Evolutionary conservation across 768 basidiomycete genomes (phyloP).

Genomic region (Suillus clintonianus): DNA sequence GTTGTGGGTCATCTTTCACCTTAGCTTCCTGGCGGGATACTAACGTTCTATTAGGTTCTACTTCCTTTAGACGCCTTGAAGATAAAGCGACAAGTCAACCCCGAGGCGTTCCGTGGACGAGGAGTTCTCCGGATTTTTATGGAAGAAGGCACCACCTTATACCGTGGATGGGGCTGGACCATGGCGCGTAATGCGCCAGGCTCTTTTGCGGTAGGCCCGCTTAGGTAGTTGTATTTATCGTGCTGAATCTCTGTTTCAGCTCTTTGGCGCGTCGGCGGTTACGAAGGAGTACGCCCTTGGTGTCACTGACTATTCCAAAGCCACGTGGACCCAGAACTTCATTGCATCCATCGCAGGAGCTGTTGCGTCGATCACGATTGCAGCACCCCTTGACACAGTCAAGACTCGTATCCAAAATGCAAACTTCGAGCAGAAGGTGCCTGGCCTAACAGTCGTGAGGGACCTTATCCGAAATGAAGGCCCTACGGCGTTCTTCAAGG

Average conservation of each 20-base stretch:
- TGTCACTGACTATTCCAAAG: conserved; percentile 85
- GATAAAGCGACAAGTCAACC: conserved; percentile 98
- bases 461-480: conserved; percentile 92
- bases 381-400: conserved; percentile 93
- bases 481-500: conserved; percentile 86
- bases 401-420: conserved; percentile 99
- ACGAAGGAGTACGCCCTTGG: conserved; percentile 94
- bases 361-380: conserved; percentile 92
- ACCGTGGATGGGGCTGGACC: conserved; percentile 99
- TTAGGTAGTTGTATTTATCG: neutral
- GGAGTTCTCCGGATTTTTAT: conserved; percentile 86
- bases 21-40: neutral
- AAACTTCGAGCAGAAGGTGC: conserved; percentile 87
- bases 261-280: conserved; percentile 94
- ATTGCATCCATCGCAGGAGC: conserved; percentile 93
- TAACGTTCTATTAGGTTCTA: conserved; percentile 60
- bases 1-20: conserved; percentile 56
- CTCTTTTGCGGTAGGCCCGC: conserved; percentile 77
- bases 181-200: conserved; percentile 97
- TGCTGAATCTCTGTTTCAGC: conserved; percentile 46
- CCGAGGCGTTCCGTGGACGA: conserved; percentile 95
- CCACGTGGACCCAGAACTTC: conserved; percentile 98
- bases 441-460: conserved; percentile 77
- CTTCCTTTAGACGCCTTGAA: conserved; percentile 96
- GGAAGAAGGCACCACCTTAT: conserved; percentile 90